These are phyloP conservation scores for Ajuga reptans DNA, from an alignment of 305 asterid genomes.

Conservation along the genomic window DNA sequence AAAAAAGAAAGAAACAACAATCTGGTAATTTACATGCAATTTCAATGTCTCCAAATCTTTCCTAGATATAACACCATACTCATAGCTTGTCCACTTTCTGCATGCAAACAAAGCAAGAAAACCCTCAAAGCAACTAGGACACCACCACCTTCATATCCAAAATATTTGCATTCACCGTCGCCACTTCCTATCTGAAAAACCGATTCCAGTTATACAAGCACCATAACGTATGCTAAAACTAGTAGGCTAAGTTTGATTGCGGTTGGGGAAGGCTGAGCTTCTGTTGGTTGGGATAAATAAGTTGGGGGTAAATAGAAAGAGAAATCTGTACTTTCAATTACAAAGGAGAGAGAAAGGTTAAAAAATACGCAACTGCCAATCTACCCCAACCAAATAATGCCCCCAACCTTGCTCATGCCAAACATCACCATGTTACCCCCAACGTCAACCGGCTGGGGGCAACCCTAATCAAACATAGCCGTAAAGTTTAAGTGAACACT, in stretches of 20 bases:
- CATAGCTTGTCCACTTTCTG: slow-evolving; percentile 21
- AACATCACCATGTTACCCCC: too few relatives aligned
- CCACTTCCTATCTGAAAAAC: slow-evolving; percentile 73
- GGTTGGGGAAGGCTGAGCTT: too few relatives aligned
- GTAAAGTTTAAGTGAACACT: not conserved
- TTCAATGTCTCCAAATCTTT: slow-evolving; percentile 21
- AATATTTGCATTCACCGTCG: slow-evolving; percentile 37
- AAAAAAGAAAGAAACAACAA: slow-evolving; percentile 4
- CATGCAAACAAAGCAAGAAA: slow-evolving; percentile 25
- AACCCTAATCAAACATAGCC: too few relatives aligned
- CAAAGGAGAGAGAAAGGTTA: too few relatives aligned
- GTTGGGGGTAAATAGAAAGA: too few relatives aligned
- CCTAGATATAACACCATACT: slow-evolving; percentile 15
- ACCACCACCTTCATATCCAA: slow-evolving; percentile 17
- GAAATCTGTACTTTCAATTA: too few relatives aligned
- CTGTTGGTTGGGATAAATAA: too few relatives aligned
- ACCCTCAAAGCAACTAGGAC: slow-evolving; percentile 20
- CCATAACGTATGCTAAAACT: not conserved
- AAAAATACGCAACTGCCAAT: too few relatives aligned
- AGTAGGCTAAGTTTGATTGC: too few relatives aligned
- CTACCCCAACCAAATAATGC: too few relatives aligned
- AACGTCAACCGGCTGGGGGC: too few relatives aligned
- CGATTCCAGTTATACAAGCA: slow-evolving; percentile 7
- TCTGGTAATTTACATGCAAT: slow-evolving; percentile 26
- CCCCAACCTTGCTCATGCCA: too few relatives aligned